Percentiles rank a stretch among this genome's conserved stretches.
phyloP scores from a whole-genome alignment of 106 monocot genomes.

The Amphibolis antarctica region DNA sequence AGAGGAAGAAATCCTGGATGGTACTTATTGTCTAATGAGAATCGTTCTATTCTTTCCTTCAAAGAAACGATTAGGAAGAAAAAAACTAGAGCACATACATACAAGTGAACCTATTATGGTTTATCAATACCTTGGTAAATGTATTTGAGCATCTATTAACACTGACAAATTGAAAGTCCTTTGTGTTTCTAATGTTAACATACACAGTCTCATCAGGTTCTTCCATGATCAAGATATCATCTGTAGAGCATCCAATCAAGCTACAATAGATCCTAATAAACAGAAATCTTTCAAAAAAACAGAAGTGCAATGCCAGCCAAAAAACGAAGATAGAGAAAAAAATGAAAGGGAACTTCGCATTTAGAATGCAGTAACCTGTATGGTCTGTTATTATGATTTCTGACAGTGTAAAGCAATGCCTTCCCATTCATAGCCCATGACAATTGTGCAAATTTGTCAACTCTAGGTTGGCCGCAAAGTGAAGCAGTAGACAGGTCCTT shows the following conservation, averaged over 20 bases:
- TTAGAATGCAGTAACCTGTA: constrained; percentile 34
- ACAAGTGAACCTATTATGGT: constrained; percentile 2
- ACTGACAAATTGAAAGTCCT: constrained; percentile 85
- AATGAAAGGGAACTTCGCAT: not conserved
- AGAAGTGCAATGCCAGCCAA: constrained; percentile 4
- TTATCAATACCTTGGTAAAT: constrained; percentile 67
- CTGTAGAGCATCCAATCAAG: constrained; percentile 65
- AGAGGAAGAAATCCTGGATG: no score
- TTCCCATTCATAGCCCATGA: constrained; percentile 84
- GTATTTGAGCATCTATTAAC: constrained; percentile 78
- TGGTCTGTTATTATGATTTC: constrained; percentile 62
- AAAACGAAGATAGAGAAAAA: constrained; percentile 1
- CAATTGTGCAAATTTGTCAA: constrained; percentile 61
- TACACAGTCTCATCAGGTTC: constrained; percentile 66
- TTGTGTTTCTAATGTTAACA: constrained; percentile 92
- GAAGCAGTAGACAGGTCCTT: constrained; percentile 60
- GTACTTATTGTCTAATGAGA: no score
- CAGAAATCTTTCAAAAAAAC: constrained; percentile 11
- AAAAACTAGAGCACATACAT: constrained; percentile 1
- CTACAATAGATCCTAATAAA: constrained; percentile 77
- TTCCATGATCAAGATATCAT: constrained; percentile 79
- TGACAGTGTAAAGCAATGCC: constrained; percentile 74
- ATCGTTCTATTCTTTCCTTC: no score
- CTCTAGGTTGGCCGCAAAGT: constrained; percentile 46
- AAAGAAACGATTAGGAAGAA: no score